Evolutionary conservation across 768 basidiomycete species (phyloP), one percentile per base, ranked within the genome.

Genomic region (Boletales sp.): DNA sequence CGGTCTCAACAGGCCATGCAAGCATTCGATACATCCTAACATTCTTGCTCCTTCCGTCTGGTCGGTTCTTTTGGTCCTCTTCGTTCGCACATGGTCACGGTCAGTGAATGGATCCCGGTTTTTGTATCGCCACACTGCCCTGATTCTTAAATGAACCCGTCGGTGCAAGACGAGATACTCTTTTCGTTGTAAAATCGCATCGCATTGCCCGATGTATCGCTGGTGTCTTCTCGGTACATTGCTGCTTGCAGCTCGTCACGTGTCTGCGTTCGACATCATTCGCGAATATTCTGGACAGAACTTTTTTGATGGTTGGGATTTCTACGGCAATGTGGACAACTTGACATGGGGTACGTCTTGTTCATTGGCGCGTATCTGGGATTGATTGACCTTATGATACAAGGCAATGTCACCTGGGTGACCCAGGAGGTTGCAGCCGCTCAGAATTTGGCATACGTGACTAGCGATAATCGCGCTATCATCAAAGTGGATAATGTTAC

Each of bases 401-500:
- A 54, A 84, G 86, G 86, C 35, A 81, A 87, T 56, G 83, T 81
- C 15, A 79, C 78, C 37, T 88, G 77, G 72, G 70, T 83, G 15
- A 74, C 76, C 56, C 61, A 70, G 46, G 64, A 70, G 2, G 69
- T 71, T 18, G 84, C 84, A 1, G 64, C 67, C 11, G 62, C 71
- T 8, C 71, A 78, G 52, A 59, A 72, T 1, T 71, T 90, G 17
- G 80, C 82, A 5, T 87, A 78, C 57, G 63, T 87, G 55, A 83
- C 86, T 54, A 58, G 58, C 38, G 74, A 74, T 1, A 82, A 86
- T 8, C 80, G 84, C 48, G 84, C 82, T 6, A 75, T 93, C 53
- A 71, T 93, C 43, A 82, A 77, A 58, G 88, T 91, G 7, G 89
- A 91, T 72, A 88, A 89, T 60, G 67, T 69, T 8, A 81, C 80